Conservation (phyloP, 345 rosid species). For the Syzygium jambos region DNA sequence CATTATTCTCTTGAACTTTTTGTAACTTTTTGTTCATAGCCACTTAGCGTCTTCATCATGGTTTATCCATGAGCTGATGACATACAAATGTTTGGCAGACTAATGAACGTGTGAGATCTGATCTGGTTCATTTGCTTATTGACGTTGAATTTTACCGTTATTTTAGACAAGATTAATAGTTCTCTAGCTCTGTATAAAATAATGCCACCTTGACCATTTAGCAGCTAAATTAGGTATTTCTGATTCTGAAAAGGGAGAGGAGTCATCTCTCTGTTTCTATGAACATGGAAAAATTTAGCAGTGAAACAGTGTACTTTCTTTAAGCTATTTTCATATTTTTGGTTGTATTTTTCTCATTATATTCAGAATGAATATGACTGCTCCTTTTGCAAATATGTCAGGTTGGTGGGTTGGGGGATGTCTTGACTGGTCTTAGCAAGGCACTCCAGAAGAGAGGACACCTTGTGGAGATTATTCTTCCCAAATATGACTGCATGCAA, state of each 20-base stretch:
- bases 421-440: constrained; percentile 89
- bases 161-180: not conserved
- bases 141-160: not conserved
- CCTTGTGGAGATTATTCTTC: constrained; percentile 84
- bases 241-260: not conserved
- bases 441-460: constrained; percentile 93
- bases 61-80: not conserved
- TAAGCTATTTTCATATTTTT: not conserved
- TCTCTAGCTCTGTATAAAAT: not conserved
- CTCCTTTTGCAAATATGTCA: constrained; percentile 12
- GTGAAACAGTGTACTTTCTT: not conserved
- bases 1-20: not conserved
- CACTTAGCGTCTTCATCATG: not conserved
- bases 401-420: constrained; percentile 99
- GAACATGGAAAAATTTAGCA: not conserved
- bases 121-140: not conserved
- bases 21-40: not conserved
- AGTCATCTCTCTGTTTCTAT: not conserved
- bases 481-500: constrained; percentile 95
- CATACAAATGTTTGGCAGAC: not conserved
- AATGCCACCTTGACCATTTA: not conserved
- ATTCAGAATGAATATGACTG: not conserved
- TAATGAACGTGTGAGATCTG: not conserved
- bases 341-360: not conserved
- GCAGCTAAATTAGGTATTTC: not conserved